Conservation (phyloP, 805 yeast genomes). For the Candida peoriensis region DNA sequence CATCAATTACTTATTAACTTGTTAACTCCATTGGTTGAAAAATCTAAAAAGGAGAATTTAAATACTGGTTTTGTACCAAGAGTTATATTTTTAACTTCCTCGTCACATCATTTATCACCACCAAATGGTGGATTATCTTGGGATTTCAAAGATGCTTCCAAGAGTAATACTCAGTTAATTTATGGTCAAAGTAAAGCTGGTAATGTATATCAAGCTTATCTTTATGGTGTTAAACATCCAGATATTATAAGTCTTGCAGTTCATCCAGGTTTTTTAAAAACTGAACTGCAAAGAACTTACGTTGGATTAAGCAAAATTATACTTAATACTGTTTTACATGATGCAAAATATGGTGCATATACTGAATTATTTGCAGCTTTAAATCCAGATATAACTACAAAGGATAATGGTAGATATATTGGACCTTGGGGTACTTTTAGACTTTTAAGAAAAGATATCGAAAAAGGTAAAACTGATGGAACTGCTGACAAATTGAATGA, state of each 20-base stretch:
- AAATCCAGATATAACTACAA: constrained; percentile 30
- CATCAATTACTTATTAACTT: constrained; percentile 39
- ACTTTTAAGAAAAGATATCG: constrained; percentile 31
- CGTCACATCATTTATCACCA: constrained; percentile 30
- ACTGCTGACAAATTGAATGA: constrained; percentile 31
- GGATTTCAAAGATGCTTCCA: constrained; percentile 22
- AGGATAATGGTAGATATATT: constrained; percentile 31
- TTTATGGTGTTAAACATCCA: constrained; percentile 30
- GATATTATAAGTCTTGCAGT: constrained; percentile 30
- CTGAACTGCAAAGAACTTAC: constrained; percentile 30
- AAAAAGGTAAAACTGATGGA: constrained; percentile 27
- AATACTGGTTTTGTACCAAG: constrained; percentile 27
- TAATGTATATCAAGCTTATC: constrained; percentile 30
- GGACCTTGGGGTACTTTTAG: constrained; percentile 41
- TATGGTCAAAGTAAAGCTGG: constrained; percentile 42
- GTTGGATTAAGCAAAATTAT: not conserved
- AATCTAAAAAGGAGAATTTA: constrained; percentile 24
- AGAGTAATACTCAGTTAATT: constrained; percentile 1
- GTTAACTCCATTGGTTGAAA: constrained; percentile 32
- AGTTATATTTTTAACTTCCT: constrained; percentile 41
- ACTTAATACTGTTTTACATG: constrained; percentile 1
- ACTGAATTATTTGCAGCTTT: constrained; percentile 40
- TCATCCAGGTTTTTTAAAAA: constrained; percentile 37
- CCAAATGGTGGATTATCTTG: constrained; percentile 30
- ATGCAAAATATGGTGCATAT: constrained; percentile 34